phyloP scores from a whole-genome alignment of 495 filamentous ascomycete genomes.

The Penicillium chermesinum region DNA sequence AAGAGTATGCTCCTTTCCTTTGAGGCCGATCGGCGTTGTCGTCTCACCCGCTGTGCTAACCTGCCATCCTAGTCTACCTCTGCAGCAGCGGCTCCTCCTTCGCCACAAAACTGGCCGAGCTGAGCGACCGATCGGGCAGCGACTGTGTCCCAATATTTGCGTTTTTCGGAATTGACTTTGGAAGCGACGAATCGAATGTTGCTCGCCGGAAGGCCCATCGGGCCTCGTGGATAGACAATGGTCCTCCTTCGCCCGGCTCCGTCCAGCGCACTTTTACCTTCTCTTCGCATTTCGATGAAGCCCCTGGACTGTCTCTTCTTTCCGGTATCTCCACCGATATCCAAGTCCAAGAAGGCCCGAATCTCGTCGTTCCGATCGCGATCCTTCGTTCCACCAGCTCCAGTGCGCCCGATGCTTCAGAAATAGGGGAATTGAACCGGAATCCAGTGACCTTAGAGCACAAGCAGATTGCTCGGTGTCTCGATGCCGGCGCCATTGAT shows the following conservation, averaged over 20 bases:
- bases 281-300: slow-evolving; percentile 46
- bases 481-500: slow-evolving; percentile 83
- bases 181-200: slow-evolving; percentile 26
- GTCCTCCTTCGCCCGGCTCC: slow-evolving; percentile 32
- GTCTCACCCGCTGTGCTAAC: not conserved
- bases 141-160: slow-evolving; percentile 70
- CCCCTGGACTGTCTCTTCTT: slow-evolving; percentile 65
- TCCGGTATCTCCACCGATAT: slow-evolving; percentile 66
- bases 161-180: slow-evolving; percentile 60
- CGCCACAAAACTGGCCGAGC: slow-evolving; percentile 59
- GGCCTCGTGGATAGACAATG: slow-evolving; percentile 32
- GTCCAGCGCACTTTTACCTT: slow-evolving; percentile 42
- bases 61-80: slow-evolving; percentile 54
- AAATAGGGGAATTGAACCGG: slow-evolving; percentile 29
- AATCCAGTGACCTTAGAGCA: slow-evolving; percentile 35
- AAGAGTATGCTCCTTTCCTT: slow-evolving; percentile 37
- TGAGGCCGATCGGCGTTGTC: not conserved
- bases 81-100: slow-evolving; percentile 68
- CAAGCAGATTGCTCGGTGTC: slow-evolving; percentile 55
- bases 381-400: slow-evolving; percentile 46
- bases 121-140: slow-evolving; percentile 57
- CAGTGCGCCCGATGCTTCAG: slow-evolving; percentile 20
- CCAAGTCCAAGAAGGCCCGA: slow-evolving; percentile 64
- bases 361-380: slow-evolving; percentile 68
- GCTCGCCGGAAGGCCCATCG: slow-evolving; percentile 36